These are phyloP conservation scores for Debaryomyces maramus DNA, from an alignment of 805 yeast species.

Conservation along the genomic window DNA sequence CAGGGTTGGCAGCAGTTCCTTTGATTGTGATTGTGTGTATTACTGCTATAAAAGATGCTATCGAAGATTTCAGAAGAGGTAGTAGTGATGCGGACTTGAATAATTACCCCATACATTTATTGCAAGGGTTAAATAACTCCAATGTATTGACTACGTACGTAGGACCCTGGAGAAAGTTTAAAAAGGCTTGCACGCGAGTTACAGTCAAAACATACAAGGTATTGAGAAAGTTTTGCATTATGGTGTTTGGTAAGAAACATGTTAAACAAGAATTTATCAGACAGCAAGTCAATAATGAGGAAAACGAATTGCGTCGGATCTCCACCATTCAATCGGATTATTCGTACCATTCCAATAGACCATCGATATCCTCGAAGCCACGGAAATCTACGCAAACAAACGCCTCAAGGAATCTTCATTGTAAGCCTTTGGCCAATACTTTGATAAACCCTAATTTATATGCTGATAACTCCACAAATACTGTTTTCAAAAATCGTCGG, in stretches of 20 bases:
- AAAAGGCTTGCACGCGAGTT: constrained; percentile 51
- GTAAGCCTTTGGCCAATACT: constrained; percentile 17
- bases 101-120: constrained; percentile 59
- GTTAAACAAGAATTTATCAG: constrained; percentile 27
- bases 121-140: constrained; percentile 54
- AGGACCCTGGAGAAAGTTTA: constrained; percentile 66
- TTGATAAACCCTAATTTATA: constrained; percentile 20
- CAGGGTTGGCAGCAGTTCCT: constrained; percentile 78
- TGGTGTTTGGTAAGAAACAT: constrained; percentile 25
- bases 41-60: constrained; percentile 74
- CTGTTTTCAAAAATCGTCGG: constrained; percentile 44
- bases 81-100: constrained; percentile 66
- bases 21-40: constrained; percentile 73
- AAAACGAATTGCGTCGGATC: constrained; percentile 32
- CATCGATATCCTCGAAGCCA: constrained; percentile 4
- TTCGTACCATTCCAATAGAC: constrained; percentile 12
- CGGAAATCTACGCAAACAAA: constrained; percentile 7
- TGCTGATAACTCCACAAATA: constrained; percentile 2
- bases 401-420: constrained; percentile 2
- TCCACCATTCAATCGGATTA: constrained; percentile 40
- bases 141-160: constrained; percentile 58
- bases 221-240: constrained; percentile 21
- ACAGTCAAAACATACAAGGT: constrained; percentile 17
- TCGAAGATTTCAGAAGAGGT: constrained; percentile 72
- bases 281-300: constrained; percentile 23